phyloP scores from a whole-genome alignment of 148 eudicot genomes.

The Heliamphora exappendiculata region DNA sequence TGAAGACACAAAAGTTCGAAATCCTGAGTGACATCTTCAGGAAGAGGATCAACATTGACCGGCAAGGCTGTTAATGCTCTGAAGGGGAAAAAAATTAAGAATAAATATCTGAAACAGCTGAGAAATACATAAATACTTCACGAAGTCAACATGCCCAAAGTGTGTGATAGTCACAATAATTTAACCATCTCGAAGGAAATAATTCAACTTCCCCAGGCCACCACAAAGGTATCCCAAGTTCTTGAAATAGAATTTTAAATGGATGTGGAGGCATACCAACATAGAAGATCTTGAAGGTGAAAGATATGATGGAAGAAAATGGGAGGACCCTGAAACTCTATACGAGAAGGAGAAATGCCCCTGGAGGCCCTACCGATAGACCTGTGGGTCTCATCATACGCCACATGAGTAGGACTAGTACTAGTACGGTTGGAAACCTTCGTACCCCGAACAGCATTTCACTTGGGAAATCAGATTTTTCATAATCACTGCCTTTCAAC shows the following conservation, averaged over 20 bases:
- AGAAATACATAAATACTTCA: background rate
- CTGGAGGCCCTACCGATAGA: too few species aligned
- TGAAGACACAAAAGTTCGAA: conserved; percentile 59
- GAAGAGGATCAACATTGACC: conserved; percentile 67
- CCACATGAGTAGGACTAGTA: too few species aligned
- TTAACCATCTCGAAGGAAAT: background rate
- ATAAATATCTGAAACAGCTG: conserved; percentile 1
- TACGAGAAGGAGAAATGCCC: background rate
- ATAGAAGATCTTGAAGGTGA: background rate
- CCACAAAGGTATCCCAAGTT: background rate
- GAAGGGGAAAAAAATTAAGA: conserved; percentile 18
- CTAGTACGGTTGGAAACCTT: too few species aligned
- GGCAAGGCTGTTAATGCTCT: conserved; percentile 69
- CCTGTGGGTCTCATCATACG: too few species aligned
- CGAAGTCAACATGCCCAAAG: background rate
- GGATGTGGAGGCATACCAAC: background rate
- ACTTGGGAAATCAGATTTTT: too few species aligned
- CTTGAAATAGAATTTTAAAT: background rate
- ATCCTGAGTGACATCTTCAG: conserved; percentile 53
- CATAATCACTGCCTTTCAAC: too few species aligned
- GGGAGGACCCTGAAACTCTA: background rate
- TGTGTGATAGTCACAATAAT: background rate
- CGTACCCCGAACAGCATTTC: too few species aligned
- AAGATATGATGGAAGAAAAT: background rate
- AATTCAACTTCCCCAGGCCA: background rate